Evolutionary conservation across 345 rosid genomes (phyloP).

Genomic region (Psidium guajava): DNA sequence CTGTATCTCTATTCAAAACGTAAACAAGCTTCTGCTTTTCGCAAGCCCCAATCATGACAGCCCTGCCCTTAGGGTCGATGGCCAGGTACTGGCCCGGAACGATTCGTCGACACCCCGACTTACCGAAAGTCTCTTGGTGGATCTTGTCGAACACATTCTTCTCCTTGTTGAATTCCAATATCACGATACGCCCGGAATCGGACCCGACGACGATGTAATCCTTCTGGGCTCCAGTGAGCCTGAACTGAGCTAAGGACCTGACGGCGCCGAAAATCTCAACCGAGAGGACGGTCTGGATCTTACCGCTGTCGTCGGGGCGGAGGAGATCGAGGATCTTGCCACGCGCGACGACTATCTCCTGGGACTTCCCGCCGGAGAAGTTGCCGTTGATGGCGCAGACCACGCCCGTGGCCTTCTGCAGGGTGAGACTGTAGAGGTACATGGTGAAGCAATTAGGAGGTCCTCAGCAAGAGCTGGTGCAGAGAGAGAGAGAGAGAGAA

Average conservation of each 20-base stretch:
- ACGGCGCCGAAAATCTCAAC: slow-evolving; percentile 91
- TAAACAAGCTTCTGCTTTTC: slow-evolving; percentile 96
- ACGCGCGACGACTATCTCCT: slow-evolving; percentile 91
- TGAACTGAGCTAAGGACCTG: slow-evolving; percentile 78
- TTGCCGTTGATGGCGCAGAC: slow-evolving; percentile 79
- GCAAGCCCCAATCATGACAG: slow-evolving; percentile 91
- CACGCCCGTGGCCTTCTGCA: slow-evolving; percentile 90
- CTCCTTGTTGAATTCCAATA: slow-evolving; percentile 78
- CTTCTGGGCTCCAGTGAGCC: slow-evolving; percentile 86
- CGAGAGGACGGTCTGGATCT: slow-evolving; percentile 79
- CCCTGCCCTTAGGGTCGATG: slow-evolving; percentile 88
- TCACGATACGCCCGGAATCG: slow-evolving; percentile 93
- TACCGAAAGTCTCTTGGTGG: slow-evolving; percentile 95
- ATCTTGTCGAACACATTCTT: slow-evolving; percentile 77
- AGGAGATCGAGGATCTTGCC: slow-evolving; percentile 93
- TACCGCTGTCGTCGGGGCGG: slow-evolving; percentile 86
- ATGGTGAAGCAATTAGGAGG: slow-evolving; percentile 10
- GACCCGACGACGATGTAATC: slow-evolving; percentile 95
- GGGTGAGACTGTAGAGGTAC: slow-evolving; percentile 92
- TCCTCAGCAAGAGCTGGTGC: not conserved
- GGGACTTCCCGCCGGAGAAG: slow-evolving; percentile 87
- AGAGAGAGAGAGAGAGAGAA: not conserved
- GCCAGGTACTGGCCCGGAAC: slow-evolving; percentile 97
- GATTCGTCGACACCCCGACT: slow-evolving; percentile 88
- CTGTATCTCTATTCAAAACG: slow-evolving; percentile 90